phyloP scores from a whole-genome alignment of 2,329 filamentous ascomycete genomes.

The Pseudocercospora fuligena region DNA sequence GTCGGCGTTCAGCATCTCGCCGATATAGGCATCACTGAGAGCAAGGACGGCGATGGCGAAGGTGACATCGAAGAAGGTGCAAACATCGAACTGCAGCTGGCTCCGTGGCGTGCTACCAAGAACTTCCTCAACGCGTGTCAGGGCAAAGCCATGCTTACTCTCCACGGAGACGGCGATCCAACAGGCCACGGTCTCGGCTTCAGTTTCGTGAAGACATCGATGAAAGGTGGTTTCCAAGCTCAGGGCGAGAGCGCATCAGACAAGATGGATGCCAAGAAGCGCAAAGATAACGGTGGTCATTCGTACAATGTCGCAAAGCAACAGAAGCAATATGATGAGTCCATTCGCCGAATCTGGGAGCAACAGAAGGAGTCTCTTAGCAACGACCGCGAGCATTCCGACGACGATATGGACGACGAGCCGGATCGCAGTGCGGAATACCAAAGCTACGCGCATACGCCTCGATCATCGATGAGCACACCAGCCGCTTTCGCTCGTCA shows the following conservation, averaged over 20 bases:
- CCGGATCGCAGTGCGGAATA: conserved; percentile 53
- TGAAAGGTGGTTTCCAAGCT: conserved; percentile 97
- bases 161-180: conserved; percentile 93
- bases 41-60: conserved; percentile 66
- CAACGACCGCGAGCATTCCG: conserved; percentile 74
- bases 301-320: conserved; percentile 97
- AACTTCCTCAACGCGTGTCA: conserved; percentile 93
- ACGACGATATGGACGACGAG: conserved; percentile 69
- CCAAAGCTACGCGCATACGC: conserved; percentile 58
- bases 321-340: conserved; percentile 87
- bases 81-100: conserved; percentile 83
- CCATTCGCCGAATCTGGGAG: conserved; percentile 91
- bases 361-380: conserved; percentile 80
- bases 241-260: conserved; percentile 87
- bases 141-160: conserved; percentile 93
- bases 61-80: conserved; percentile 68
- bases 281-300: conserved; percentile 77
- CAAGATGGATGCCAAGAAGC: conserved; percentile 77
- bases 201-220: conserved; percentile 95
- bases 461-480: conserved; percentile 69
- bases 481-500: conserved; percentile 59
- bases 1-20: conserved; percentile 88
- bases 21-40: conserved; percentile 82
- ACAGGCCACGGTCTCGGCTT: conserved; percentile 92
- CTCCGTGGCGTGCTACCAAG: conserved; percentile 95